Conservation (phyloP, 2,329 filamentous ascomycete genomes). For the Alternaria sp. region DNA sequence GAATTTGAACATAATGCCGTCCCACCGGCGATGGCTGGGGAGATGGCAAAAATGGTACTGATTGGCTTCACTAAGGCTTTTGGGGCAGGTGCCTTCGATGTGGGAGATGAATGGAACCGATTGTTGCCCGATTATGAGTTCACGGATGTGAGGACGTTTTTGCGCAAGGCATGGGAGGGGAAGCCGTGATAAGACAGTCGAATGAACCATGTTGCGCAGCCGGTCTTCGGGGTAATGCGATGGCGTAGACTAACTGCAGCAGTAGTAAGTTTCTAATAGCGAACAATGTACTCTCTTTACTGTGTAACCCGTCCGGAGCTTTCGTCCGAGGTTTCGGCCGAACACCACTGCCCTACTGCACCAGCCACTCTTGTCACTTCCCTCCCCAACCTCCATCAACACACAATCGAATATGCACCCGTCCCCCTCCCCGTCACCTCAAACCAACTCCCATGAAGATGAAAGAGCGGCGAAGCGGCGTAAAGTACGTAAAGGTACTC, state of each 20-base stretch:
- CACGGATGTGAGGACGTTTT: constrained; percentile 46
- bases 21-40: constrained; percentile 39
- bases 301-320: neutral
- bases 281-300: neutral
- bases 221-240: neutral
- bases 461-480: constrained; percentile 17
- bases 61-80: constrained; percentile 22
- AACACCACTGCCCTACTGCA: neutral
- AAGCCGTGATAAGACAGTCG: constrained; percentile 20
- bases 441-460: neutral
- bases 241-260: neutral
- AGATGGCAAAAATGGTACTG: constrained; percentile 44
- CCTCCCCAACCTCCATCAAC: neutral
- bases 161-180: constrained; percentile 47
- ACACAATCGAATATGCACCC: neutral
- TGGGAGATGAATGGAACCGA: constrained; percentile 53
- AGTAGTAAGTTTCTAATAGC: neutral
- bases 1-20: constrained; percentile 36
- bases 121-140: constrained; percentile 53
- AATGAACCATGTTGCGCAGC: neutral
- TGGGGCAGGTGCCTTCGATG: constrained; percentile 48
- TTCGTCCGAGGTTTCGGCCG: neutral
- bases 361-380: neutral
- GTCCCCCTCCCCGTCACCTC: neutral
- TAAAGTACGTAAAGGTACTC: constrained; percentile 48